Base-by-base conservation (phyloP, 2,329 filamentous ascomycete species). In the Cercospora sesami region DNA sequence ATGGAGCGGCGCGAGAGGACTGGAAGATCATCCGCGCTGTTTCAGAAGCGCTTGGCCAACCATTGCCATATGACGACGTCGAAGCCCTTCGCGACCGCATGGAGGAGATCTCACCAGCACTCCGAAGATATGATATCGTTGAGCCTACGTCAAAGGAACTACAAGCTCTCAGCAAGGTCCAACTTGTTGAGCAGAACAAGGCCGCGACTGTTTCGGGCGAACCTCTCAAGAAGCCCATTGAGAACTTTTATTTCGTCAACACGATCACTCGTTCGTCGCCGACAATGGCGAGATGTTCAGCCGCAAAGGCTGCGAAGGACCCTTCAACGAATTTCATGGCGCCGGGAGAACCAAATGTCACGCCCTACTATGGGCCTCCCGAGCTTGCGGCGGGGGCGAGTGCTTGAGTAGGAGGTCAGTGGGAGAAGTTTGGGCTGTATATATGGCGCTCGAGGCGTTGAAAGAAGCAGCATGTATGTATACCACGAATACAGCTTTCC, bases 231-330 rank as follows among this genome's bases (percentile, higher is more conserved):
- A 92, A 91, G 82, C 89, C 91, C 66, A 92, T 99, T 75, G 90
- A 97, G 76, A 92, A 99, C 85, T 99, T 99, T 81, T 99, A 94
- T 84, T 97, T 98, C 82, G 99, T 95, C 80, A 94, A 99, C 82
- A 89, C 90, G 67, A 97, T 99, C 81, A 96, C 94, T 45, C 90
- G 95, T 87, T 97, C 94, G 84, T 97, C 94, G 71, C 94, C 95
- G 62, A 99, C 95, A 67, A 99, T 99, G 95, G 95, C 95, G 69
- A 91, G 95, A 79, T 97, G 93, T 86, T 96, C 93, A 60, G 94
- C 92, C 63, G 91, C 94, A 73, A 98, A 97, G 87, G 91, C 90
- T 51, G 76, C 80, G 60, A 83, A 83, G 75, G 82, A 84, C 73
- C 78, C 82, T 28, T 72, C 80, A 67, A 84, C 81, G 31, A 84